phyloP scores from a whole-genome alignment of 768 basidiomycete species.

The Pleurotus ostreatus region DNA sequence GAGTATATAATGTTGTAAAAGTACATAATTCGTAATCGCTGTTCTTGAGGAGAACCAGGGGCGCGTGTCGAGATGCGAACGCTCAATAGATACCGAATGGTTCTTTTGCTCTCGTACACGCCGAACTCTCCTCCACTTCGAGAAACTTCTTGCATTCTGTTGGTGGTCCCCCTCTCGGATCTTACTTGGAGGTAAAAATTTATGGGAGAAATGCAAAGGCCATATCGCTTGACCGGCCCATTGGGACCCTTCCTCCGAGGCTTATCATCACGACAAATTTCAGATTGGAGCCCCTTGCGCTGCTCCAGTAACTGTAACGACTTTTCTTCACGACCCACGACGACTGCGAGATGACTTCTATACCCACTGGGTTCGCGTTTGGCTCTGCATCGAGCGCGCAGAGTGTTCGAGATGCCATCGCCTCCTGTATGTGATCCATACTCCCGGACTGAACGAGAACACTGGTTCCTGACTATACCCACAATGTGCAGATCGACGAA shows the following conservation, averaged over 20 bases:
- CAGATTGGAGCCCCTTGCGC: background rate
- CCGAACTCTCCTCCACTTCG: conserved; percentile 2
- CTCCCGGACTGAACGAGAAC: background rate
- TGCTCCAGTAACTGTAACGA: background rate
- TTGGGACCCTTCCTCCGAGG: background rate
- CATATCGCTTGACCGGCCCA: no score
- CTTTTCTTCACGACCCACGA: conserved; percentile 2
- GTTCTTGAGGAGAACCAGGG: background rate
- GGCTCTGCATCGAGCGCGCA: conserved; percentile 46
- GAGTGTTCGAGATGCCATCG: conserved; percentile 52
- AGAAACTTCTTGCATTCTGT: conserved; percentile 2
- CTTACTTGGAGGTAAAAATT: background rate
- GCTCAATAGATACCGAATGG: background rate
- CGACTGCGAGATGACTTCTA: conserved; percentile 39
- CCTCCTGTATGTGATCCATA: conserved; percentile 46
- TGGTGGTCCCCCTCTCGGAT: background rate
- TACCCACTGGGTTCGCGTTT: conserved; percentile 38
- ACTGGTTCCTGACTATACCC: background rate
- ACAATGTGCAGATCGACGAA: conserved; percentile 50
- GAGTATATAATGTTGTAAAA: conserved; percentile 8
- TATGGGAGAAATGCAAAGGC: no score
- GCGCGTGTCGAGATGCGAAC: conserved; percentile 8
- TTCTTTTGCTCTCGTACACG: background rate
- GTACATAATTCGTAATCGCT: conserved; percentile 5
- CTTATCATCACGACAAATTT: conserved; percentile 3